Percentiles rank a stretch among this genome's conserved stretches.
phyloP scores from a whole-genome alignment of 495 filamentous ascomycete species.

The Xylaria scruposa region DNA sequence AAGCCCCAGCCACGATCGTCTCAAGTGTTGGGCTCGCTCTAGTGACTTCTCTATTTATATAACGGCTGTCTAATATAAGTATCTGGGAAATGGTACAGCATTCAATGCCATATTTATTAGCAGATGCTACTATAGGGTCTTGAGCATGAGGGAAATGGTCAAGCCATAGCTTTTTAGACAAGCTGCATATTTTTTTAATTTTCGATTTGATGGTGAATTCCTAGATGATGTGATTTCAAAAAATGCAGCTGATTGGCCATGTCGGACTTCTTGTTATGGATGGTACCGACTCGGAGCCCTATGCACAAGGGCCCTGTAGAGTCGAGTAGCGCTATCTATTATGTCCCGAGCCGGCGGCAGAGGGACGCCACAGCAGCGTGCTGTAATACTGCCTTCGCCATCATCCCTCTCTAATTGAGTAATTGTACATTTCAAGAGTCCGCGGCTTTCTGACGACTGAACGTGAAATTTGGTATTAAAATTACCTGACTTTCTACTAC shows the following conservation, averaged over 20 bases:
- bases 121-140: background rate
- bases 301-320: background rate
- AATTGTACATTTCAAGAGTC: background rate
- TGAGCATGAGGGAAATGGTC: background rate
- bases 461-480: background rate
- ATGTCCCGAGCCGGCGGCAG: background rate
- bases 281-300: slow-evolving; percentile 14
- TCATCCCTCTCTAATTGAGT: background rate
- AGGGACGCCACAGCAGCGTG: background rate
- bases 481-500: background rate
- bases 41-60: slow-evolving; percentile 16
- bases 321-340: background rate
- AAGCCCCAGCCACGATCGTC: slow-evolving; percentile 8
- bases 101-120: background rate
- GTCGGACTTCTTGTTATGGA: slow-evolving; percentile 28
- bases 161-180: background rate
- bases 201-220: background rate
- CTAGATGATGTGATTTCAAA: background rate
- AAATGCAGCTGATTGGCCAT: slow-evolving; percentile 2
- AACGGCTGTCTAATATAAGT: background rate
- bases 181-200: background rate
- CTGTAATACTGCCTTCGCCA: background rate
- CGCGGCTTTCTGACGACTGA: background rate
- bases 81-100: background rate
- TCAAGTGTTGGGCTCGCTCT: background rate